A percentile compares a stretch with the other conserved stretches of the same genome.
phyloP scores from a whole-genome alignment of 2,329 filamentous ascomycete species.

The Myriosclerotinia curreyana region DNA sequence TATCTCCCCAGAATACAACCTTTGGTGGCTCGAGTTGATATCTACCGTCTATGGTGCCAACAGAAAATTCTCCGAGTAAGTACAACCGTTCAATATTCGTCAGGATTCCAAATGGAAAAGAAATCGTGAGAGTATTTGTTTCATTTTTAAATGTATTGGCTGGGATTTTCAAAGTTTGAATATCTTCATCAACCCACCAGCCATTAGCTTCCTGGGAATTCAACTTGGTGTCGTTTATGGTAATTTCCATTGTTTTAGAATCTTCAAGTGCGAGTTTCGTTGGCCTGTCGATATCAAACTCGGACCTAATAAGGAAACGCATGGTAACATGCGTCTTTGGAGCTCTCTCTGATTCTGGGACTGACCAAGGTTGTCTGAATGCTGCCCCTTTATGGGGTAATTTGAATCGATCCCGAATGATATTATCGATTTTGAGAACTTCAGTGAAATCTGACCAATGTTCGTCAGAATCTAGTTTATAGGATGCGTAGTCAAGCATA shows the following conservation, averaged over 20 bases:
- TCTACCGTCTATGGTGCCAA: conserved; percentile 24
- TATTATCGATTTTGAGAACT: conserved; percentile 38
- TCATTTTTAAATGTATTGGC: conserved; percentile 30
- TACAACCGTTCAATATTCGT: conserved; percentile 39
- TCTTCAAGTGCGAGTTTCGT: conserved; percentile 36
- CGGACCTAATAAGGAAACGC: conserved; percentile 34
- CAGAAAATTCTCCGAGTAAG: conserved; percentile 36
- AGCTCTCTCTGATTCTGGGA: conserved; percentile 29
- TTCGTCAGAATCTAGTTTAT: conserved; percentile 29
- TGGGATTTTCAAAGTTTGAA: conserved; percentile 33
- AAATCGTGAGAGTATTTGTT: conserved; percentile 30
- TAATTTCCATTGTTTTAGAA: conserved; percentile 29
- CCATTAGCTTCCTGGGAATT: conserved; percentile 3
- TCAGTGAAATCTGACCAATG: conserved; percentile 32
- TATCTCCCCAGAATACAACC: conserved; percentile 34
- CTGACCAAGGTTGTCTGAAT: conserved; percentile 37
- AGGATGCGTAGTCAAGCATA: conserved; percentile 37
- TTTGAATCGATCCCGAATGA: conserved; percentile 32
- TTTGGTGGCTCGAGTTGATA: background rate
- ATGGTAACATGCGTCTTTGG: conserved; percentile 30
- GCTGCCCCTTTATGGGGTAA: conserved; percentile 35
- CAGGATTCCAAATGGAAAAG: conserved; percentile 36
- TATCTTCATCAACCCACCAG: conserved; percentile 40
- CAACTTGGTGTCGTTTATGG: conserved; percentile 29
- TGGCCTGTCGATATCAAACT: conserved; percentile 22